Evolutionary conservation across 495 filamentous ascomycete species (phyloP).

Genomic region (Trichoderma erinaceum): DNA sequence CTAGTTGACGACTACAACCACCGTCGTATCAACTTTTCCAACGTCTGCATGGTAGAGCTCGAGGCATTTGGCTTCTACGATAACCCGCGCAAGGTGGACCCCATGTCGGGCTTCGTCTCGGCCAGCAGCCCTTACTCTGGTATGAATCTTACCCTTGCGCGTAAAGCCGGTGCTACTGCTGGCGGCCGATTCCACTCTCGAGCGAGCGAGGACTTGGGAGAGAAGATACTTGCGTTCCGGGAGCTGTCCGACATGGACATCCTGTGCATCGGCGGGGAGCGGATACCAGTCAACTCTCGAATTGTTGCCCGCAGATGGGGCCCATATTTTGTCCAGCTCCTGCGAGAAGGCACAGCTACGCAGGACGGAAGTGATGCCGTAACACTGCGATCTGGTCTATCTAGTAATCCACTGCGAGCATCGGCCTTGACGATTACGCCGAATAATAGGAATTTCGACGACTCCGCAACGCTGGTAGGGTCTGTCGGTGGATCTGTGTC

Average conservation of each 20-base stretch:
- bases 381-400: slow-evolving; percentile 36
- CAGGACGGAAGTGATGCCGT: slow-evolving; percentile 48
- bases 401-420: slow-evolving; percentile 51
- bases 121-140: slow-evolving; percentile 61
- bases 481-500: slow-evolving; percentile 39
- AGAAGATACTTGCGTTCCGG: slow-evolving; percentile 64
- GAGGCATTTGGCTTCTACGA: slow-evolving; percentile 97
- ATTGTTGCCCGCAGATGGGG: slow-evolving; percentile 86
- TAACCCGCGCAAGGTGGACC: slow-evolving; percentile 71
- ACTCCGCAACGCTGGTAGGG: slow-evolving; percentile 28
- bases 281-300: slow-evolving; percentile 87
- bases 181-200: slow-evolving; percentile 60
- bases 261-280: slow-evolving; percentile 79
- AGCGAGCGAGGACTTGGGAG: slow-evolving; percentile 79
- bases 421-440: slow-evolving; percentile 84
- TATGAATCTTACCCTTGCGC: slow-evolving; percentile 48
- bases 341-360: slow-evolving; percentile 64
- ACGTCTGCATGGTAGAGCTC: slow-evolving; percentile 91
- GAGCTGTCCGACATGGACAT: slow-evolving; percentile 98
- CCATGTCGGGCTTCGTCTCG: slow-evolving; percentile 74
- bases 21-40: slow-evolving; percentile 92
- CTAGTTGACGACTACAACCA: slow-evolving; percentile 99
- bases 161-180: slow-evolving; percentile 56
- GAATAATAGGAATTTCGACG: slow-evolving; percentile 40
- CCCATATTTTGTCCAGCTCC: slow-evolving; percentile 84